These are phyloP conservation scores for Allium fistulosum DNA, from an alignment of 106 monocot species.

Conservation along the genomic window DNA sequence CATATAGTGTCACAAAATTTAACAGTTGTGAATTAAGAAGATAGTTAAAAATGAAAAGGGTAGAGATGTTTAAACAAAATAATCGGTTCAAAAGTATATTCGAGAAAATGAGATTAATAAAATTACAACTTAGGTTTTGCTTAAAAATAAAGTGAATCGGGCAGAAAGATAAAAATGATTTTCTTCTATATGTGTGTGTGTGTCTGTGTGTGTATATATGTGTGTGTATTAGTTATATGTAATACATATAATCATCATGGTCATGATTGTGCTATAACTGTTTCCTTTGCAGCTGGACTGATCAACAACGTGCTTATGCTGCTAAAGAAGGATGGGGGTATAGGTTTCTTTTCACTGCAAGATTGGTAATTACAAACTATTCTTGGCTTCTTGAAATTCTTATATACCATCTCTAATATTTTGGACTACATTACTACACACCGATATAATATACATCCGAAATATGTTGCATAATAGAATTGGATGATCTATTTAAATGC, in stretches of 20 bases:
- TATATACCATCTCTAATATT: neutral
- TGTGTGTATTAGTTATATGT: too few relatives aligned
- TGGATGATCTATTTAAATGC: slow-evolving; percentile 2
- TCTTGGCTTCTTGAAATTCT: neutral
- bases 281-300: slow-evolving; percentile 70
- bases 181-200: too few relatives aligned
- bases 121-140: too few relatives aligned
- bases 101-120: too few relatives aligned
- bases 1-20: too few relatives aligned
- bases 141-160: too few relatives aligned
- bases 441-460: neutral
- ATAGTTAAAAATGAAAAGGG: too few relatives aligned
- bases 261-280: neutral
- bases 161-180: too few relatives aligned
- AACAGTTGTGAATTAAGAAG: too few relatives aligned
- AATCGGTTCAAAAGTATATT: too few relatives aligned
- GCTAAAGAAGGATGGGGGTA: slow-evolving; percentile 92
- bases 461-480: neutral
- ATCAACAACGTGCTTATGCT: slow-evolving; percentile 71
- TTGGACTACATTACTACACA: neutral
- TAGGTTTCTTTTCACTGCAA: slow-evolving; percentile 69
- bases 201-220: too few relatives aligned
- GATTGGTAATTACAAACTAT: slow-evolving; percentile 45
- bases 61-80: too few relatives aligned
- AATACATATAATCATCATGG: neutral